A percentile compares a stretch with the other conserved stretches of the same genome.
phyloP scores from a whole-genome alignment of 805 yeast genomes.

The Suhomyces prunicola region DNA sequence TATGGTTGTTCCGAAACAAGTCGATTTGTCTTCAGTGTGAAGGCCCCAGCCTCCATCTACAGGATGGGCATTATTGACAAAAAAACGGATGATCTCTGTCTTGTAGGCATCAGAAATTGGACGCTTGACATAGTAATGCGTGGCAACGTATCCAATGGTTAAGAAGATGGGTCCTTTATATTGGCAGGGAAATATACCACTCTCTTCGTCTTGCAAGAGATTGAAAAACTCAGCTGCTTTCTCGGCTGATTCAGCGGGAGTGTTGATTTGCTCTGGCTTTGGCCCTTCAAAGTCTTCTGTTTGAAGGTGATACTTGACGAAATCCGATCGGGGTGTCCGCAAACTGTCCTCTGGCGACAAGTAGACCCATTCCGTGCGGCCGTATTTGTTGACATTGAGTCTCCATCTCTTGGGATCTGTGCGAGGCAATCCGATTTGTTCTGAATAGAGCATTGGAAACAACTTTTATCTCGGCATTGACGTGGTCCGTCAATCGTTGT shows the following conservation, averaged over 20 bases:
- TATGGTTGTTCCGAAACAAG: slow-evolving; percentile 91
- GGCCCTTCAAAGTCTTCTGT: slow-evolving; percentile 37
- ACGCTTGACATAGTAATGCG: slow-evolving; percentile 64
- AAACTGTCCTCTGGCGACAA: slow-evolving; percentile 35
- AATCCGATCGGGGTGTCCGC: slow-evolving; percentile 49
- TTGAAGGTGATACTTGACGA: slow-evolving; percentile 54
- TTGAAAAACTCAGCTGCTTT: slow-evolving; percentile 73
- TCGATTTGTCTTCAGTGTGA: slow-evolving; percentile 86
- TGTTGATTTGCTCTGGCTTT: slow-evolving; percentile 27
- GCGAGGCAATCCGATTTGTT: slow-evolving; percentile 57
- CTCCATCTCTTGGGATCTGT: slow-evolving; percentile 80
- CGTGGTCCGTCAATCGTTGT: neutral
- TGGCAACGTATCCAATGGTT: slow-evolving; percentile 83
- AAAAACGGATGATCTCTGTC: slow-evolving; percentile 74
- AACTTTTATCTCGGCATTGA: neutral
- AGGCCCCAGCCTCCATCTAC: slow-evolving; percentile 99
- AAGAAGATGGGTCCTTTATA: slow-evolving; percentile 98
- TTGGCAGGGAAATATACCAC: slow-evolving; percentile 89
- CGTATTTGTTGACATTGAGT: slow-evolving; percentile 62
- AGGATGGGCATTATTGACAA: slow-evolving; percentile 91
- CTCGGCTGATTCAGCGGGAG: slow-evolving; percentile 59
- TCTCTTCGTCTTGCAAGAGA: slow-evolving; percentile 64
- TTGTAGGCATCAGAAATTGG: slow-evolving; percentile 64
- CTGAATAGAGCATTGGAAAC: slow-evolving; percentile 52
- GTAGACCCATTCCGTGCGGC: slow-evolving; percentile 82